Base-by-base conservation (phyloP, 352 stramenopile species). In the Globisporangium iwayamae region DNA sequence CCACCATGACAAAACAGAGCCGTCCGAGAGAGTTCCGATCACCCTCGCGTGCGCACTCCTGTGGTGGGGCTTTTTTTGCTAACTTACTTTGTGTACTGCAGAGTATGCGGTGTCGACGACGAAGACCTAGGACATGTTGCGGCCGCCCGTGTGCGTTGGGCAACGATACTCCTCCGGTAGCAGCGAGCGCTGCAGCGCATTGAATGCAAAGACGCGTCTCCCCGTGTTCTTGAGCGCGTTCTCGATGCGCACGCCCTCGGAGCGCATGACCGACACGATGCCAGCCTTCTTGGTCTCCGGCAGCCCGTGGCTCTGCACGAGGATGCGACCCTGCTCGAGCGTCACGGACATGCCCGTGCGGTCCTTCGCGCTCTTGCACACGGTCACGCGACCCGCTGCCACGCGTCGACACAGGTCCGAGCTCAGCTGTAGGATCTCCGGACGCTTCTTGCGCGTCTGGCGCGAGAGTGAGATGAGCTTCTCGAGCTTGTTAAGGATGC, bases 301-400 rank as follows among this genome's bases (percentile, higher is more conserved):
- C 3, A 94, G 63, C 0, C 78, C 72, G 62, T 94, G 86, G 39
- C 90, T 74, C 62, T 91, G 73, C n/a, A 93, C 84, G 3, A 94
- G 72, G 70, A 94, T 93, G 36, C 86, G 84, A 8, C 84, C 90
- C 67, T 98, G 90, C 67, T 98, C 97, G 47, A 98, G 89, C 43
- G 96, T 99, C 45, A 98, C 90, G 10, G 97, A 97, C 96, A 99
- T 99, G 5, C 93, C 95, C 41, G 96, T 99, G 47, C 96, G 89
- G 74, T 99, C 96, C 75, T 99, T 99, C n/a, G 96, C 96, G 46
- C 83, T 97, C 67, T 99, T 99, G 69, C 96, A 99, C 70, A 98
- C 98, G 0, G 97, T 97, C 50, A 97, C 83, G 46, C 91, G 89
- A 3, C 93, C 94, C 25, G 85, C 96, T 10, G 89, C 80, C 38